Conservation (phyloP, 73 alveolate genomes). For the Blepharisma stoltei region DNA sequence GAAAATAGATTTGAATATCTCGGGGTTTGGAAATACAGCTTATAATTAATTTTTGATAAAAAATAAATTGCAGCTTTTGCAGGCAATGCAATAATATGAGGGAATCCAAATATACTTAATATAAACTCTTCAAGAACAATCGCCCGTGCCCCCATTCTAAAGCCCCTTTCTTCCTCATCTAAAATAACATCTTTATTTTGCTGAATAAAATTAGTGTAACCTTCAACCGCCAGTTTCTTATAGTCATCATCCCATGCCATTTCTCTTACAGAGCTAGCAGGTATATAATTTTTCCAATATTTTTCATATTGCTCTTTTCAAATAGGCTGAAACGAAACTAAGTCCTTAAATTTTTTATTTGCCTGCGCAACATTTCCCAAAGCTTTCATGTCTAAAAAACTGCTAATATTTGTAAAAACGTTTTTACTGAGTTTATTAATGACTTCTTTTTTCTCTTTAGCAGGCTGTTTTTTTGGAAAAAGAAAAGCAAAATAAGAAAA, state of each 20-base stretch:
- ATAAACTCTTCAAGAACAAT: conserved; percentile 30
- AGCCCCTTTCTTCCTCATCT: conserved; percentile 30
- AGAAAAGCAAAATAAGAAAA: background rate
- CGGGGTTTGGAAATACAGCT: background rate
- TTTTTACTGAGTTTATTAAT: background rate
- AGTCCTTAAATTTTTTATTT: background rate
- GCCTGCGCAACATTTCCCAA: background rate
- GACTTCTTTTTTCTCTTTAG: background rate
- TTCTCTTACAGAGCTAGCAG: background rate
- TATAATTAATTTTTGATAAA: background rate
- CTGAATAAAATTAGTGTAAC: background rate
- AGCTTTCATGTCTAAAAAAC: conserved; percentile 6
- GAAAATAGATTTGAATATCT: background rate
- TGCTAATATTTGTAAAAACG: background rate
- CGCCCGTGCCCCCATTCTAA: conserved; percentile 21
- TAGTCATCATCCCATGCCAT: conserved; percentile 15
- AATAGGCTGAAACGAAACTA: background rate
- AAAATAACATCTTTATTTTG: conserved; percentile 8
- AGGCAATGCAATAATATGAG: conserved; percentile 25
- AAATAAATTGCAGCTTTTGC: conserved; percentile 13
- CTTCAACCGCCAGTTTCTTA: background rate
- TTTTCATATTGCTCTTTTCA: conserved; percentile 32
- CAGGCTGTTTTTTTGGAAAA: background rate
- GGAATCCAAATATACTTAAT: conserved; percentile 22
- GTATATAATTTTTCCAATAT: conserved; percentile 22